phyloP scores from a whole-genome alignment of 2,329 filamentous ascomycete genomes.

The Ceratocystis albifundus region DNA sequence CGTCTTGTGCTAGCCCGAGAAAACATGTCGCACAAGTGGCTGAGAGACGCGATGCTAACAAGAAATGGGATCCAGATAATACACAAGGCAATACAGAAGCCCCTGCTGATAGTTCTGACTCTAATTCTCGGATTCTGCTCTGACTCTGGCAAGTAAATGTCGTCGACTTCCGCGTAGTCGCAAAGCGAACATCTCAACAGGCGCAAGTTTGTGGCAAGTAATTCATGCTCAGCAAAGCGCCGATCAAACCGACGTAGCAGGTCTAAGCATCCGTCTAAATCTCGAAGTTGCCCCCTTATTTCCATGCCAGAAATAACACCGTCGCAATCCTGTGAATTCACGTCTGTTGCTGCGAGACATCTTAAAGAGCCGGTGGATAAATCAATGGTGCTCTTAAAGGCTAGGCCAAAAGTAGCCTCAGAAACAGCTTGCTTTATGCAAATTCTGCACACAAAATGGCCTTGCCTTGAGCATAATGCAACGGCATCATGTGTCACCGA shows the following conservation, averaged over 20 bases:
- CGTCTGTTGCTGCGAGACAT: constrained; percentile 43
- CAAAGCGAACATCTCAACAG: constrained; percentile 84
- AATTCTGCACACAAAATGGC: constrained; percentile 66
- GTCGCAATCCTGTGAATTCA: not conserved
- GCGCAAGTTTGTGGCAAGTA: constrained; percentile 61
- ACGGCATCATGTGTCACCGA: not conserved
- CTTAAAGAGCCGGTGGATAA: constrained; percentile 59
- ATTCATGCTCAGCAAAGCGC: constrained; percentile 62
- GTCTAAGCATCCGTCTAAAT: constrained; percentile 33
- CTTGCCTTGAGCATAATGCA: constrained; percentile 32
- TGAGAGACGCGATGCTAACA: not conserved
- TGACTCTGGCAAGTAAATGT: constrained; percentile 43
- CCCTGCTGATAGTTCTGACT: not conserved
- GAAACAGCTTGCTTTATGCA: constrained; percentile 73
- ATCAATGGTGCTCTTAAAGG: constrained; percentile 74
- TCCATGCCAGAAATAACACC: not conserved
- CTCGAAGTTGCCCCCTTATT: not conserved
- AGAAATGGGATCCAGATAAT: not conserved
- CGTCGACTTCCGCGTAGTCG: constrained; percentile 78
- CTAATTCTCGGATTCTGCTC: not conserved
- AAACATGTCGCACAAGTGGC: not conserved
- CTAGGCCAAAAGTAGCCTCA: constrained; percentile 86
- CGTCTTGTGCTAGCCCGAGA: not conserved
- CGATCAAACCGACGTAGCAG: constrained; percentile 64
- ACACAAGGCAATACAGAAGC: not conserved